These are phyloP conservation scores for Massospora cicadina DNA, from an alignment of 371 early-diverging fungal genomes.

Conservation along the genomic window DNA sequence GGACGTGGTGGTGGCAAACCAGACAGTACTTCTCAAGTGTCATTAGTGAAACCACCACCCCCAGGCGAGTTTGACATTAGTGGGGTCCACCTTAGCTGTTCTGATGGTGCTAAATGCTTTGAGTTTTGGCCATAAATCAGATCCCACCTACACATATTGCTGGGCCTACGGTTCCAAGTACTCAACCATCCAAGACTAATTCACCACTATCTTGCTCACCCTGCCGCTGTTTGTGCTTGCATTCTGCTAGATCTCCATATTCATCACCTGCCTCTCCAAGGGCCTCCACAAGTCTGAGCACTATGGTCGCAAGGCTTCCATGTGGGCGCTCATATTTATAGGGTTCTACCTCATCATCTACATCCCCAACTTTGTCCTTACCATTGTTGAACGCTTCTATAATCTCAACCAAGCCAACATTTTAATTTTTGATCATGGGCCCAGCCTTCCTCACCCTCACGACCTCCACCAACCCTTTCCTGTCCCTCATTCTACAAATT, in stretches of 20 bases:
- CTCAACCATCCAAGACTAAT: not conserved
- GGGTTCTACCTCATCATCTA: not conserved
- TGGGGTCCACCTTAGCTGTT: not conserved
- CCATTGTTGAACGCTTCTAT: not conserved
- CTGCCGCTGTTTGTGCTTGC: not conserved
- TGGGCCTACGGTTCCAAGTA: not conserved
- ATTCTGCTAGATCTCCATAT: not conserved
- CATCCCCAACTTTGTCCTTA: not conserved
- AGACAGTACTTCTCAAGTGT: too few species aligned
- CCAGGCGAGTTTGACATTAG: not conserved
- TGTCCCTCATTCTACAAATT: not conserved
- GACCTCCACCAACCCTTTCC: not conserved
- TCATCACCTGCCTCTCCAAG: not conserved
- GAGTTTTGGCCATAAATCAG: not conserved
- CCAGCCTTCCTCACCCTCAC: not conserved
- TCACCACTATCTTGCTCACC: not conserved
- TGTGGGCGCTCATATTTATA: not conserved
- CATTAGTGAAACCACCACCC: too few species aligned
- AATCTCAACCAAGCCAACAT: not conserved
- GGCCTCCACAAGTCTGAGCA: not conserved
- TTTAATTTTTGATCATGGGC: not conserved
- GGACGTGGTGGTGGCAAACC: too few species aligned
- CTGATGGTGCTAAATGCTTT: not conserved
- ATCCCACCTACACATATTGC: not conserved
- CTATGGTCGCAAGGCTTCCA: not conserved